Evolutionary conservation across 73 alveolate genomes (phyloP).

Genomic region (Paramecium octaurelia): DNA sequence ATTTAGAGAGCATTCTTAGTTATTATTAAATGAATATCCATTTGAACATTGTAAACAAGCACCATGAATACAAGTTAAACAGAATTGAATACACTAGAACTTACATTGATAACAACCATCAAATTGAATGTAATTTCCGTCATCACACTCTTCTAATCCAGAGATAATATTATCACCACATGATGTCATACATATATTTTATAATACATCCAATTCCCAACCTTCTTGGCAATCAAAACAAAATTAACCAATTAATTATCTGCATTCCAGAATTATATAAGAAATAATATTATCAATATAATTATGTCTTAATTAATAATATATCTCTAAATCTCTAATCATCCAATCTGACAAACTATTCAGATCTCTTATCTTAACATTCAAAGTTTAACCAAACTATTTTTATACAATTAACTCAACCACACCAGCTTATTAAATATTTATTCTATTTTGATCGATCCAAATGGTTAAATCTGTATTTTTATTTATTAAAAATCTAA

Average conservation of each 20-base stretch:
- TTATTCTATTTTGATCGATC: background rate
- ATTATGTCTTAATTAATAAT: background rate
- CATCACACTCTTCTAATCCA: background rate
- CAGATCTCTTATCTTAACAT: background rate
- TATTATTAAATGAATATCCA: background rate
- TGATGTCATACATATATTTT: background rate
- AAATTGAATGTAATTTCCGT: background rate
- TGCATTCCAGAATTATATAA: background rate
- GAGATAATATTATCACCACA: background rate
- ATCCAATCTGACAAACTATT: background rate
- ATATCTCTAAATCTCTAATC: background rate
- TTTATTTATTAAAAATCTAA: background rate
- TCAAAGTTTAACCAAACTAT: background rate
- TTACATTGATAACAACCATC: background rate
- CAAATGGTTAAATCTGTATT: background rate
- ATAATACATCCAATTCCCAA: background rate
- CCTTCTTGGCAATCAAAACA: background rate
- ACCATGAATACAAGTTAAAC: background rate
- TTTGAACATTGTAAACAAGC: background rate
- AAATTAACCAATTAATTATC: background rate
- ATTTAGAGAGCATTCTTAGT: background rate
- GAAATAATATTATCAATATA: background rate
- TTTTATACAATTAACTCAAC: background rate
- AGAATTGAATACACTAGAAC: background rate
- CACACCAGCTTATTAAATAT: background rate